Conservation (phyloP, 2,329 filamentous ascomycete genomes). For the Tolypocladium cylindrosporum region DNA sequence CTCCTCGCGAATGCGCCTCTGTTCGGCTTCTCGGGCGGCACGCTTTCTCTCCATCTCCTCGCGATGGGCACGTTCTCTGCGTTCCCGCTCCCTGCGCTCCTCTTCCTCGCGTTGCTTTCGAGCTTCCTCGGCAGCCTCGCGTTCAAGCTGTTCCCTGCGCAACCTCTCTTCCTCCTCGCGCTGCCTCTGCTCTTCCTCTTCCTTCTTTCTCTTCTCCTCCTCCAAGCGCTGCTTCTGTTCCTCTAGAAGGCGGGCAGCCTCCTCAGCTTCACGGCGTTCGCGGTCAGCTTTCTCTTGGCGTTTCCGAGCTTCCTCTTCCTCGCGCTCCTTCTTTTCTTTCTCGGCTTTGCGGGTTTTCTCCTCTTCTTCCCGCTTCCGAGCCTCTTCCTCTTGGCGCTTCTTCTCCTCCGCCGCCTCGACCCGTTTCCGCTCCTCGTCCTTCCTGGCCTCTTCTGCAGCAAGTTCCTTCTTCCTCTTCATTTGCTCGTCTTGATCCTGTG, state of each 20-base stretch:
- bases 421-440: slow-evolving; percentile 19
- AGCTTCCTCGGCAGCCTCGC: slow-evolving; percentile 38
- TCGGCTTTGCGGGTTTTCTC: slow-evolving; percentile 22
- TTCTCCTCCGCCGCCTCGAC: slow-evolving; percentile 26
- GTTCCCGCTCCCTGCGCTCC: slow-evolving; percentile 40
- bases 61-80: slow-evolving; percentile 29
- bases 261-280: slow-evolving; percentile 22
- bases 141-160: slow-evolving; percentile 32
- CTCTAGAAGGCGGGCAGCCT: slow-evolving; percentile 13
- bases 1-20: slow-evolving; percentile 40
- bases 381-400: slow-evolving; percentile 20
- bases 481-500: slow-evolving; percentile 23
- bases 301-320: slow-evolving; percentile 25
- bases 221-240: slow-evolving; percentile 22
- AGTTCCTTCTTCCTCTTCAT: slow-evolving; percentile 20
- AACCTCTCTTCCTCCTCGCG: slow-evolving; percentile 28
- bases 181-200: slow-evolving; percentile 23
- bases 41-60: slow-evolving; percentile 39
- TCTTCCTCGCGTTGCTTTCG: slow-evolving; percentile 41
- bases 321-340: slow-evolving; percentile 20
- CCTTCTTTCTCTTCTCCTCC: slow-evolving; percentile 23
- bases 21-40: slow-evolving; percentile 40
- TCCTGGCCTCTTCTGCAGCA: slow-evolving; percentile 20
- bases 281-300: slow-evolving; percentile 24
- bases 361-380: slow-evolving; percentile 19